Base-by-base conservation (phyloP, 2,329 filamentous ascomycete genomes). In the Sclerotinia subarctica region DNA sequence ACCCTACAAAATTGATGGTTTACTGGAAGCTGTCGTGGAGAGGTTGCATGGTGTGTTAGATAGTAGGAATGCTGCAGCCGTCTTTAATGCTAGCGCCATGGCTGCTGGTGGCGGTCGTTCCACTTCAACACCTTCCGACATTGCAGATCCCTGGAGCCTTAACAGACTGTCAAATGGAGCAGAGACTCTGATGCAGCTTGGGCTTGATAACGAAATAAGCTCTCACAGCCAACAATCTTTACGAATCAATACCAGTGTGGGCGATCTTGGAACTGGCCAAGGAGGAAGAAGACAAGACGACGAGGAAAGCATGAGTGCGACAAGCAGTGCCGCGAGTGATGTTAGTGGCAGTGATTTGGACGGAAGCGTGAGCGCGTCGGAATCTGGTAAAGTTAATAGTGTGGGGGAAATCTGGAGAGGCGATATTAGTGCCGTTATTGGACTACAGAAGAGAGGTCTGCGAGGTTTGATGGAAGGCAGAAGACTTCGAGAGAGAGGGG, bases 71-170 rank as follows among this genome's bases (percentile, higher is more conserved):
- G 94, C 95, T 0, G 95, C 95, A 0, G 95, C 95, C 7, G 94
- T 99, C 0, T 99, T 99, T 83, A 99, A 99, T 73, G 95, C 95
- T 0, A 95, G 94, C 0, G 95, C 95, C 65, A 98, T 98, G 95
- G 95, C 94, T 0, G 95, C 95, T 1, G 95, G 95, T 15, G 94
- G 95, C 35, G 95, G 95, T 0, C 88, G 93, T 59, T 91, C 92
- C 59, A 92, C 94, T 38, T 89, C 90, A 65, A 71, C 72, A n/a
- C 68, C 68, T 1, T 70, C 73, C 8, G 88, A 87, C 68, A 76
- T 81, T 24, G 76, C 71, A 11, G 74, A 78, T 32, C 88, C 88
- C 74, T 88, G 84, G 77, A 72, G 74, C 38, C 70, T 73, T 19
- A 72, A 72, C 51, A 67, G 71, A 69, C 51, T 57, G n/a, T 44